These are phyloP conservation scores for Abrus precatorius DNA, from an alignment of 306 rosid genomes.

Conservation along the genomic window DNA sequence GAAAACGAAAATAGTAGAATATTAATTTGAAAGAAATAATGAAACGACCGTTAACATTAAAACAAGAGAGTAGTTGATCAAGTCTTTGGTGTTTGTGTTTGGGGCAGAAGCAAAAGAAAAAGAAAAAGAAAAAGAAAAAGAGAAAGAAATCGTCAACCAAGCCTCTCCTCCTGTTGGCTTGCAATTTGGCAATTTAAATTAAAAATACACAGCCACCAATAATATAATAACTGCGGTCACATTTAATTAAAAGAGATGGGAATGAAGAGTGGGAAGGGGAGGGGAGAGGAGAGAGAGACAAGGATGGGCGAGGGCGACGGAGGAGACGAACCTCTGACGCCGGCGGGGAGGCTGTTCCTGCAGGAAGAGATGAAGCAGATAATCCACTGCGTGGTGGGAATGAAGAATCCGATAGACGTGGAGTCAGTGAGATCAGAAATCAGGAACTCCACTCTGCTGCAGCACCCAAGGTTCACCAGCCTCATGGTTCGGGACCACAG, in stretches of 20 bases:
- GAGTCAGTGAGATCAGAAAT: slow-evolving; percentile 53
- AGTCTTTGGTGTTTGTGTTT: no score
- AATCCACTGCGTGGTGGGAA: slow-evolving; percentile 74
- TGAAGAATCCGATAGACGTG: slow-evolving; percentile 58
- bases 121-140: not conserved
- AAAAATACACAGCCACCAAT: not conserved
- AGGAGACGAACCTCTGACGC: slow-evolving; percentile 71
- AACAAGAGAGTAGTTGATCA: no score
- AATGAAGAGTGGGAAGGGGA: not conserved
- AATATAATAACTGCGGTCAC: not conserved
- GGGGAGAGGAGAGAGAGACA: not conserved
- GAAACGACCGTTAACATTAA: no score
- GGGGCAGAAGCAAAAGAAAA: no score
- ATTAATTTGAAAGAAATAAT: no score
- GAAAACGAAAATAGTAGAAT: no score
- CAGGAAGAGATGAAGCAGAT: slow-evolving; percentile 68
- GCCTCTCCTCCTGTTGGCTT: not conserved
- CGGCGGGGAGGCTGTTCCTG: slow-evolving; percentile 80
- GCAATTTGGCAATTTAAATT: not conserved
- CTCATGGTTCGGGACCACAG: slow-evolving; percentile 66
- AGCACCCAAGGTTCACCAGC: slow-evolving; percentile 78
- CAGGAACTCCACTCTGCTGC: slow-evolving; percentile 55
- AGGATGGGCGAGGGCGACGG: not conserved
- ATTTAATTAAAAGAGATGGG: not conserved
- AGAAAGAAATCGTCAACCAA: not conserved